Conservation (phyloP, 1,284 basidiomycete genomes). For the Microstroma glucosiphilum region DNA sequence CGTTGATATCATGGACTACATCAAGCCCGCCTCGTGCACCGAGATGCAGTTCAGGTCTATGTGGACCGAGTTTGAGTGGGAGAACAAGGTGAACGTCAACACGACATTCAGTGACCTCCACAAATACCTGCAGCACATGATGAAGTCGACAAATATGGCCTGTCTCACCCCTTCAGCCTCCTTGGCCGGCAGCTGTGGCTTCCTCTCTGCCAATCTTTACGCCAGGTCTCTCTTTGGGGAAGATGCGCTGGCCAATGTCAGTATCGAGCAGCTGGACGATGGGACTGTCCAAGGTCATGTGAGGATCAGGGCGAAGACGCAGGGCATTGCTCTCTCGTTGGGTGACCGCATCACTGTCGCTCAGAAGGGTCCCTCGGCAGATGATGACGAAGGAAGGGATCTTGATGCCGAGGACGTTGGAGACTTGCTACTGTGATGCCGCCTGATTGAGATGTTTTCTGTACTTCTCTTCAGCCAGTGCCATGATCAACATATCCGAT, state of each 20-base stretch:
- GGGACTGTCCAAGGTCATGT: slow-evolving; percentile 33
- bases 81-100: slow-evolving; percentile 90
- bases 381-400: not conserved
- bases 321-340: slow-evolving; percentile 74
- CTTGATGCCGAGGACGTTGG: not conserved
- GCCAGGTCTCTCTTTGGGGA: slow-evolving; percentile 89
- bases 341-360: slow-evolving; percentile 69
- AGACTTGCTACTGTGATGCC: not conserved
- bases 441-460: not conserved
- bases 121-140: slow-evolving; percentile 75
- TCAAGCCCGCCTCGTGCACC: slow-evolving; percentile 91
- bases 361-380: not conserved
- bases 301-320: slow-evolving; percentile 46
- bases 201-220: slow-evolving; percentile 88
- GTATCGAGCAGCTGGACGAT: slow-evolving; percentile 65
- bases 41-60: slow-evolving; percentile 79
- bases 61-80: slow-evolving; percentile 99
- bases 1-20: slow-evolving; percentile 99
- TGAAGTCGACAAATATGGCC: slow-evolving; percentile 85
- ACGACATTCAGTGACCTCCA: slow-evolving; percentile 74
- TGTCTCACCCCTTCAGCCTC: slow-evolving; percentile 91
- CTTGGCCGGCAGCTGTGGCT: slow-evolving; percentile 83
- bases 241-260: slow-evolving; percentile 92
- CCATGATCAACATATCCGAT: not conserved
- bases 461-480: not conserved